A percentile compares a stretch with the other conserved stretches of the same genome.
These are phyloP conservation scores for Hypoxylon sp. DNA, from an alignment of 2,329 filamentous ascomycete species.

Conservation along the genomic window DNA sequence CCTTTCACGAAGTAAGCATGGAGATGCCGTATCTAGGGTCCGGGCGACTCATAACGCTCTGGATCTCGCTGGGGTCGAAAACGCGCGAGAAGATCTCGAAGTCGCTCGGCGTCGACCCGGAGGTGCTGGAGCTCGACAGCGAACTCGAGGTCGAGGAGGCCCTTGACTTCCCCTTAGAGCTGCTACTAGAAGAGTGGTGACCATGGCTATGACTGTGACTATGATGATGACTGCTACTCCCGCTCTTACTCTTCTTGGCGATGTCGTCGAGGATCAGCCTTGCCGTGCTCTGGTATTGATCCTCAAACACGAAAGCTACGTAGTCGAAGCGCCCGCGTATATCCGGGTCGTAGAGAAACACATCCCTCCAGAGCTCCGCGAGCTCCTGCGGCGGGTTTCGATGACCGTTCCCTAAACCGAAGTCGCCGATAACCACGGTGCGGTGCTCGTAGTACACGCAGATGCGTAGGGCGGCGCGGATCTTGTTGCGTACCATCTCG, in stretches of 20 bases:
- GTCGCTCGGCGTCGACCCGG: constrained; percentile 56
- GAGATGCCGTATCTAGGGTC: constrained; percentile 68
- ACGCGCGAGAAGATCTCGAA: constrained; percentile 67
- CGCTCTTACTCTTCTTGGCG: constrained; percentile 62
- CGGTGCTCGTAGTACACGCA: constrained; percentile 71
- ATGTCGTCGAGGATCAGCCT: constrained; percentile 68
- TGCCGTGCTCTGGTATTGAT: constrained; percentile 66
- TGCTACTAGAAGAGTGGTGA: constrained; percentile 8
- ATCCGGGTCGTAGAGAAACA: constrained; percentile 72
- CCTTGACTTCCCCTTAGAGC: constrained; percentile 52
- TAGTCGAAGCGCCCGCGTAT: constrained; percentile 72
- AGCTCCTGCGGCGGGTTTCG: constrained; percentile 75
- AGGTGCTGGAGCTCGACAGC: constrained; percentile 43
- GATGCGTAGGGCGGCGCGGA: constrained; percentile 77
- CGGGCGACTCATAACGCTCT: constrained; percentile 63
- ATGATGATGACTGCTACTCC: constrained; percentile 28
- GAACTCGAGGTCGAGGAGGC: constrained; percentile 52
- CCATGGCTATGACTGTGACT: constrained; percentile 46
- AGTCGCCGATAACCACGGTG: constrained; percentile 73
- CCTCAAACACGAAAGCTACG: constrained; percentile 75
- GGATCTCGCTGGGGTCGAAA: constrained; percentile 65
- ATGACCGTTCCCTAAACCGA: constrained; percentile 73
- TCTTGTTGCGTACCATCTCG: constrained; percentile 79
- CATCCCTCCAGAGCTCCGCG: constrained; percentile 75
- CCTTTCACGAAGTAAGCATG: constrained; percentile 60